Evolutionary conservation across 306 rosid species (phyloP).

Genomic region (Vicia sativa): DNA sequence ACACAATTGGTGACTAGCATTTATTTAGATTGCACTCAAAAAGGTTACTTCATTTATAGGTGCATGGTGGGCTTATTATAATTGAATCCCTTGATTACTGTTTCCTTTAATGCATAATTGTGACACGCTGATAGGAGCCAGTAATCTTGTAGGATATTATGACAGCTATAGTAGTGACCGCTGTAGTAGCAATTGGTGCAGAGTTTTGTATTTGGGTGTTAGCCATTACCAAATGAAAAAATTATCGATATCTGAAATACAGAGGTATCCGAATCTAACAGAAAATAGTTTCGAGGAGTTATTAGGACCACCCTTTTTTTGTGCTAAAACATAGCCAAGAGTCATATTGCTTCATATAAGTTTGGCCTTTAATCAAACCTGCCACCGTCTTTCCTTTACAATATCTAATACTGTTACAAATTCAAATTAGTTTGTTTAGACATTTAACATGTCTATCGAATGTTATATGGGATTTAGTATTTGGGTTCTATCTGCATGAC

Average conservation of each 20-base stretch:
- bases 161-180: not conserved
- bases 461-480: not conserved
- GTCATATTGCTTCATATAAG: not conserved
- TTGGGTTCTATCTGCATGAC: constrained; percentile 15
- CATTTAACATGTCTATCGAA: not conserved
- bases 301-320: not conserved
- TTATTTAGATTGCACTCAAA: constrained; percentile 2
- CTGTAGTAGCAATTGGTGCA: not conserved
- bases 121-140: constrained; percentile 10
- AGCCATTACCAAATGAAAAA: too few species aligned
- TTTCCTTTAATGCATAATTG: not conserved
- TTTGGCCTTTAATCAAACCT: not conserved
- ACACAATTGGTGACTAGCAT: constrained; percentile 16
- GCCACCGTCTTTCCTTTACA: not conserved
- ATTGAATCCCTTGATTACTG: constrained; percentile 28
- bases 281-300: constrained; percentile 6
- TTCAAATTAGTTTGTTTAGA: not conserved
- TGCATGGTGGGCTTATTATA: constrained; percentile 17
- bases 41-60: constrained; percentile 17
- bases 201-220: not conserved
- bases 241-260: not conserved
- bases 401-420: constrained; percentile 9
- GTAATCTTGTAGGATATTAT: constrained; percentile 6
- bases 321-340: constrained; percentile 3
- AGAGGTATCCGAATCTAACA: constrained; percentile 10